Conservation (phyloP, 352 stramenopile species). For the Elongisporangium anandrum region DNA sequence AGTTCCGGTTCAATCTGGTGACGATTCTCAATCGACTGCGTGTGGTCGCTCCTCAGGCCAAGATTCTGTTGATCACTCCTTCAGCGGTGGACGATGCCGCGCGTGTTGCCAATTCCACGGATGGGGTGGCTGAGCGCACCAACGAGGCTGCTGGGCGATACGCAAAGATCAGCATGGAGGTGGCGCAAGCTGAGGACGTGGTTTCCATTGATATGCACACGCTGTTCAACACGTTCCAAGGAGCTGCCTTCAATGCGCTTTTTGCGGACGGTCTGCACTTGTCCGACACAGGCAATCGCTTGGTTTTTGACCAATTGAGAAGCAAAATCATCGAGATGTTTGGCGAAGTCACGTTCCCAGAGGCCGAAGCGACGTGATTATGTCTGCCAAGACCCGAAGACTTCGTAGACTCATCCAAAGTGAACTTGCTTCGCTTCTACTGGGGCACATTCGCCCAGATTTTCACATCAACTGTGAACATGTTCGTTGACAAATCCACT, state of each 20-base stretch:
- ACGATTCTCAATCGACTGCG: conserved; percentile 13
- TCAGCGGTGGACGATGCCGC: conserved; percentile 28
- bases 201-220: conserved; percentile 28
- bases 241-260: background rate
- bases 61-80: conserved; percentile 38
- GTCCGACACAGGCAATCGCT: conserved; percentile 30
- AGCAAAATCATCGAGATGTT: conserved; percentile 22
- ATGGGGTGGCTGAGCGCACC: conserved; percentile 18
- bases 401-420: too few species aligned
- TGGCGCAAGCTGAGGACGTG: conserved; percentile 13
- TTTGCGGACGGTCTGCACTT: conserved; percentile 50
- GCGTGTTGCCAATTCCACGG: background rate
- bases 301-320: conserved; percentile 34
- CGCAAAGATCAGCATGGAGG: conserved; percentile 29
- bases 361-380: too few species aligned
- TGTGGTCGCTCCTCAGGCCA: conserved; percentile 9
- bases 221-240: conserved; percentile 29
- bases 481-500: too few species aligned
- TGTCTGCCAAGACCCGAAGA: too few species aligned
- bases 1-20: conserved; percentile 31
- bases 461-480: too few species aligned
- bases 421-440: too few species aligned
- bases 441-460: too few species aligned
- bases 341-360: too few species aligned
- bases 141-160: conserved; percentile 25